These are phyloP conservation scores for Oryza longistaminata DNA, from an alignment of 176 grass and related monocot genomes.

Conservation along the genomic window DNA sequence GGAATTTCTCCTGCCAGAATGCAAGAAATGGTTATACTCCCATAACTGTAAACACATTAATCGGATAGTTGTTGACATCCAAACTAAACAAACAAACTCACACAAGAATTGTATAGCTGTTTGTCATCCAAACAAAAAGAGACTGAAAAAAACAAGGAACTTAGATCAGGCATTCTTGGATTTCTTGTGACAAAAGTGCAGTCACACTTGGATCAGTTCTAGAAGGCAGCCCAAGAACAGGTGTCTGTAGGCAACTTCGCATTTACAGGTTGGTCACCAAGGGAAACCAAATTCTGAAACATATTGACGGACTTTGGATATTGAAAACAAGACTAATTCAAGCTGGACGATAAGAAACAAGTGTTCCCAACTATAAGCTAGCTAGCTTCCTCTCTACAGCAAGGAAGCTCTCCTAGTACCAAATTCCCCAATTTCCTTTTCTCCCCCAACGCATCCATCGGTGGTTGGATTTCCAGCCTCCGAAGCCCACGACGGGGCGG, in stretches of 20 bases:
- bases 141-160: too few species aligned
- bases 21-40: background rate
- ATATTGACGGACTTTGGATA: background rate
- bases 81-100: background rate
- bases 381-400: too few species aligned
- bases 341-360: background rate
- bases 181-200: background rate
- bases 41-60: background rate
- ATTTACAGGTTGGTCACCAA: background rate
- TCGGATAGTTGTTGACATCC: too few species aligned
- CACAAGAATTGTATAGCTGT: background rate
- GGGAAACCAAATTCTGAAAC: background rate
- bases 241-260: background rate
- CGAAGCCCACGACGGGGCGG: too few species aligned
- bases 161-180: background rate
- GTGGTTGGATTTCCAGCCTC: too few species aligned
- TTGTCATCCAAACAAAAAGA: background rate
- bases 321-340: background rate
- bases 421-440: too few species aligned
- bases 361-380: background rate
- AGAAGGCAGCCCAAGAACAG: background rate
- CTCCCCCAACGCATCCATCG: too few species aligned
- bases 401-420: too few species aligned
- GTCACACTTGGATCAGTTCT: background rate
- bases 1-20: conserved; percentile 55